Evolutionary conservation across 306 rosid species (phyloP), one percentile per base, ranked within the genome.

Genomic region (Styphnolobium japonicum): DNA sequence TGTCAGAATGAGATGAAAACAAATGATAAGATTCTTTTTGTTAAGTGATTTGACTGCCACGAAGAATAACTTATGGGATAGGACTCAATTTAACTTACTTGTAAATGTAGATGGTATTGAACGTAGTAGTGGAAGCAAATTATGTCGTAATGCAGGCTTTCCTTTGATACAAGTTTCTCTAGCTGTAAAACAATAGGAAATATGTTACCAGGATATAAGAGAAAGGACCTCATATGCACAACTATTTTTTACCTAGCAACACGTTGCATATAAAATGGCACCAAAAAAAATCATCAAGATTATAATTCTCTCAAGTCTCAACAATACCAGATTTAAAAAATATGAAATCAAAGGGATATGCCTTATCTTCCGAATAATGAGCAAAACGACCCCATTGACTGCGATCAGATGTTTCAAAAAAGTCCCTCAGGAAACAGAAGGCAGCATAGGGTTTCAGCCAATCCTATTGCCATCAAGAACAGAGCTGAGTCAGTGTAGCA

Each of bases 371-470:
- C 2, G 98, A 87, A 73, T 76, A 92, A 73, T 83, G 70, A 74
- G 97, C 91, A 86, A 86, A 95, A 37, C 92, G 83, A 46, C 98
- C 98, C 98, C 98, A 95, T 86, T 95, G 90, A 81, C 88, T 90
- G 58, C 86, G 98, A 64, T 95, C 98, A 75, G 98, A 89, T 51
- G 98, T 95, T 87, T 91, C 98, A 79, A 95, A 95, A 81, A 95
- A 95, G 87, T 92, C 98, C 58, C 98, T 87, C 84, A 92, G 74
- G 87, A 95, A 92, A 78, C 98, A 92, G 92, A 88, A 92, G 33
- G 94, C 98, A 22, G 98, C 97, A 62, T 91, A 95, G 62, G 98
- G 98, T 77, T 90, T 92, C 86, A 95, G 80, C 98, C 98, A 95
- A 83, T 88, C 98, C 98, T 95, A 70, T 73, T 74, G 71, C 33